These are phyloP conservation scores for Pythium grandisporangium DNA, from an alignment of 352 stramenopile genomes.

Conservation along the genomic window DNA sequence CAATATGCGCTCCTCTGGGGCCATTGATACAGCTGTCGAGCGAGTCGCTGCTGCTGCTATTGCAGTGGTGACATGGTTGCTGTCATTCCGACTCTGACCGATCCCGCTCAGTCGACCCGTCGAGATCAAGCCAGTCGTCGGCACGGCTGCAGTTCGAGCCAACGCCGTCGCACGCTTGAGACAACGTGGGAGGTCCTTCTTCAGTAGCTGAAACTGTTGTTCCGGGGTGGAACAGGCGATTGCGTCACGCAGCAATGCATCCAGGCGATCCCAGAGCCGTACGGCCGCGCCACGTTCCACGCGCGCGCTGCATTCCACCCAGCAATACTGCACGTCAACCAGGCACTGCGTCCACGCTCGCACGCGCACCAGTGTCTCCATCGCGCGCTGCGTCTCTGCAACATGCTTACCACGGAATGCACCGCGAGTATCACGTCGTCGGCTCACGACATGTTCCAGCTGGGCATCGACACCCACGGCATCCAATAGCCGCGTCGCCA, in stretches of 20 bases:
- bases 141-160: not conserved
- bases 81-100: too few species aligned
- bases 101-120: too few species aligned
- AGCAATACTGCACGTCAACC: conserved; percentile 9
- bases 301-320: conserved; percentile 9
- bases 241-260: conserved; percentile 3
- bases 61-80: too few species aligned
- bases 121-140: too few species aligned
- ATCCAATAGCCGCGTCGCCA: not conserved
- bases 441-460: too few species aligned
- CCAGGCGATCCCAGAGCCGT: conserved; percentile 9
- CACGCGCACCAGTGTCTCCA: conserved; percentile 5
- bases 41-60: conserved; percentile 1
- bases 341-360: conserved; percentile 6
- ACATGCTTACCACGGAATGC: not conserved
- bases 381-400: not conserved
- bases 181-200: conserved; percentile 4
- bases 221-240: not conserved
- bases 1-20: not conserved
- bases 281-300: conserved; percentile 4
- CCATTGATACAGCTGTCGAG: not conserved
- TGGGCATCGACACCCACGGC: not conserved
- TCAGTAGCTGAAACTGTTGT: conserved; percentile 5
- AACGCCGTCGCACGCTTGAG: not conserved
- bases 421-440: not conserved